Conservation (phyloP, 2,329 filamentous ascomycete genomes). For the Penicillium sp. region DNA sequence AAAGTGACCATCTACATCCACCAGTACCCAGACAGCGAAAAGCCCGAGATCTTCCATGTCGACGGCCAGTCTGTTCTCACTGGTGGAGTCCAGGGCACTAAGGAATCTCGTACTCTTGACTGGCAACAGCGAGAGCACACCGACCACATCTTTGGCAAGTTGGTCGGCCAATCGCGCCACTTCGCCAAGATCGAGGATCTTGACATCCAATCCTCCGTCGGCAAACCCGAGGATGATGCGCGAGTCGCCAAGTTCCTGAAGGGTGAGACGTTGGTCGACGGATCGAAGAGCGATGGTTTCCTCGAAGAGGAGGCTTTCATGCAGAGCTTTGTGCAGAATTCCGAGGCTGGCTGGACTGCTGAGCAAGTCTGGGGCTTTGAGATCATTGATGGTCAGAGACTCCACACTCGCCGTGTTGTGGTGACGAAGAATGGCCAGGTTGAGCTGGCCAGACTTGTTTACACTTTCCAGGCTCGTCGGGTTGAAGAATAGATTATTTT, state of each 20-base stretch:
- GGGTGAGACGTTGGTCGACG: conserved; percentile 52
- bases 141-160: conserved; percentile 77
- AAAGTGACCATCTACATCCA: conserved; percentile 67
- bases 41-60: conserved; percentile 59
- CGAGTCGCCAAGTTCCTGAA: conserved; percentile 40
- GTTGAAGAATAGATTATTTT: conserved; percentile 4
- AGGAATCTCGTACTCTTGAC: conserved; percentile 59
- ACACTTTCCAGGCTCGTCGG: conserved; percentile 31
- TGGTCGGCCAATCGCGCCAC: conserved; percentile 63
- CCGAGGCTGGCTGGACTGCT: conserved; percentile 55
- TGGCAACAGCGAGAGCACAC: conserved; percentile 64
- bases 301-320: conserved; percentile 50
- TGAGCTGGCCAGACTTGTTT: conserved; percentile 43
- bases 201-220: conserved; percentile 40
- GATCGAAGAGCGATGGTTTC: conserved; percentile 61
- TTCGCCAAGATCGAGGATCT: conserved; percentile 38
- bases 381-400: conserved; percentile 41
- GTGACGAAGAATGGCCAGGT: conserved; percentile 40
- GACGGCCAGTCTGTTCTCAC: conserved; percentile 72
- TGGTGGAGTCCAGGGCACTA: conserved; percentile 68
- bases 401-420: conserved; percentile 45
- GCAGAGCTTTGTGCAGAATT: conserved; percentile 53
- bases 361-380: conserved; percentile 56
- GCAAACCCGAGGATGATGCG: conserved; percentile 40
- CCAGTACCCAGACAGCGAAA: conserved; percentile 50